Evolutionary conservation across 768 basidiomycete genomes (phyloP).

Genomic region (Lentinula aciculospora): DNA sequence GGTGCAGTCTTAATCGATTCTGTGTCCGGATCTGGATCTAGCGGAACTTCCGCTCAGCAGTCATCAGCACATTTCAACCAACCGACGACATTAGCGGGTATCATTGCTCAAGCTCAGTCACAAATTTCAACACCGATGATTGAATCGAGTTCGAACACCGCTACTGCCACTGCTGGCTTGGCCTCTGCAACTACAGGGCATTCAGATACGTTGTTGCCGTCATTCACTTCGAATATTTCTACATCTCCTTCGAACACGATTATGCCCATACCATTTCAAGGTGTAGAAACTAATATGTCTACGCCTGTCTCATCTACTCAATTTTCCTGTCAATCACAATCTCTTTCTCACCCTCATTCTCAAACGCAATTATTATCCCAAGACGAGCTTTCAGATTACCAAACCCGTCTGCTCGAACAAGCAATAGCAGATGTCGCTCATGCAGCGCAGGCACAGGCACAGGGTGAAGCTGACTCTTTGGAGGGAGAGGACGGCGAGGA

Average conservation of each 20-base stretch:
- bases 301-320: background rate
- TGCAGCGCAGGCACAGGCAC: slow-evolving; percentile 74
- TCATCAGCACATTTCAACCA: slow-evolving; percentile 5
- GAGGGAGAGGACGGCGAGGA: slow-evolving; percentile 66
- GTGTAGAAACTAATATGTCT: too few species aligned
- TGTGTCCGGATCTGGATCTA: background rate
- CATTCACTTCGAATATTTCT: background rate
- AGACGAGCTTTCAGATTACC: slow-evolving; percentile 71
- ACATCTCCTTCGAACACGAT: background rate
- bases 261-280: too few species aligned
- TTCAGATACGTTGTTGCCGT: background rate
- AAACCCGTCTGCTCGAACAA: slow-evolving; percentile 61
- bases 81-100: slow-evolving; percentile 66
- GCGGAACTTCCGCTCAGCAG: background rate
- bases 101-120: slow-evolving; percentile 66
- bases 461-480: slow-evolving; percentile 72
- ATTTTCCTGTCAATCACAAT: too few species aligned
- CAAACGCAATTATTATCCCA: slow-evolving; percentile 45
- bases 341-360: background rate
- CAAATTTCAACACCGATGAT: slow-evolving; percentile 26
- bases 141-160: slow-evolving; percentile 12
- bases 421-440: slow-evolving; percentile 72
- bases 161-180: background rate
- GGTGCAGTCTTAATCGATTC: background rate
- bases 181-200: background rate